Evolutionary conservation across 2,329 filamentous ascomycete species (phyloP).

Genomic region (Elsinoe necatrix): DNA sequence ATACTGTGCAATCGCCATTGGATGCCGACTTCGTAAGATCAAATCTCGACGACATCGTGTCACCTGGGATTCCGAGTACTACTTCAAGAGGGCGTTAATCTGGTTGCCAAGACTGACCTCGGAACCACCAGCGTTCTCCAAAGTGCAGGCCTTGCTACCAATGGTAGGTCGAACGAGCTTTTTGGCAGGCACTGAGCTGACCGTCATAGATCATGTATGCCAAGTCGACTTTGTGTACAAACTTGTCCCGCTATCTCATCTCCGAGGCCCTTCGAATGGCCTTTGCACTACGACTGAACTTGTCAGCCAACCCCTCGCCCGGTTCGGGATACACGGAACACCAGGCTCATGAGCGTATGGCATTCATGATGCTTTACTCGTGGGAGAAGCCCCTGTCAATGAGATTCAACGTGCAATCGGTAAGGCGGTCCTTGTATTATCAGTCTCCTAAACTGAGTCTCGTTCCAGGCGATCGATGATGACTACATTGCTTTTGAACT

Average conservation of each 20-base stretch:
- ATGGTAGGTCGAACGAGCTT: background rate
- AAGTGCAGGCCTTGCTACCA: background rate
- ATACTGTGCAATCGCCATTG: slow-evolving; percentile 1
- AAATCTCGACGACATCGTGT: background rate
- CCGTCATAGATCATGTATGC: background rate
- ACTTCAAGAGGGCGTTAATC: background rate
- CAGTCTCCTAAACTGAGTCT: background rate
- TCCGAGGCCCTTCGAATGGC: slow-evolving; percentile 2
- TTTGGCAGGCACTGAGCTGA: background rate
- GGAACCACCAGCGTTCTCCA: background rate
- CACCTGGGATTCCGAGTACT: background rate
- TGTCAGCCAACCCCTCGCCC: background rate
- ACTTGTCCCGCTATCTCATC: slow-evolving; percentile 3
- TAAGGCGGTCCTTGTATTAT: background rate
- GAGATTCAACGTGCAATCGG: slow-evolving; percentile 6
- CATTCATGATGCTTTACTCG: slow-evolving; percentile 4
- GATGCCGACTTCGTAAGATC: background rate
- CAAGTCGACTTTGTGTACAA: background rate
- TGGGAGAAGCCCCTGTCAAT: slow-evolving; percentile 5
- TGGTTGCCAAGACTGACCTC: background rate
- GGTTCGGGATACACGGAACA: background rate
- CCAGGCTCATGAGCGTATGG: background rate
- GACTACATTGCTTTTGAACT: slow-evolving; percentile 4
- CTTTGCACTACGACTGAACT: background rate
- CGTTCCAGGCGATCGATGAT: slow-evolving; percentile 2